A percentile compares a stretch with the other conserved stretches of the same genome.
phyloP scores from a whole-genome alignment of 306 rosid species.

The Ziziphus jujuba region DNA sequence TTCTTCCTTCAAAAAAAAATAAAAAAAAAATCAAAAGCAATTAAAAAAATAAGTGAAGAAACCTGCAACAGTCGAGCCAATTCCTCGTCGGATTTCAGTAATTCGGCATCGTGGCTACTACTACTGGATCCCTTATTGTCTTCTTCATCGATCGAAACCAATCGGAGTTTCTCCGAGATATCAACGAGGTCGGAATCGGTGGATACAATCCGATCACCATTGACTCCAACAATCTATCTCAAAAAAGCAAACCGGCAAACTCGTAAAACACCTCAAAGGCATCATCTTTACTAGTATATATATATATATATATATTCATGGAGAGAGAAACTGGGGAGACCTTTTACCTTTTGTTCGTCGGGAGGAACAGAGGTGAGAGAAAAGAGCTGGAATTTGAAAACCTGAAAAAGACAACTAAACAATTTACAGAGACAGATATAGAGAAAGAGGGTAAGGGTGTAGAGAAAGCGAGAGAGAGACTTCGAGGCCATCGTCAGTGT shows the following conservation, averaged over 20 bases:
- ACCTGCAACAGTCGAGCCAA: conserved; percentile 73
- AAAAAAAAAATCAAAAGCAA: background rate
- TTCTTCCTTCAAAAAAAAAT: background rate
- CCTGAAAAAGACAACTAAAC: conserved; percentile 33
- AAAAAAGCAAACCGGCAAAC: background rate
- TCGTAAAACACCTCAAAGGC: background rate
- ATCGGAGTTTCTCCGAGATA: conserved; percentile 56
- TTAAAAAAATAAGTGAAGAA: conserved; percentile 1
- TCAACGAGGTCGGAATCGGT: conserved; percentile 60
- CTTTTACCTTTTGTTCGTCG: conserved; percentile 73
- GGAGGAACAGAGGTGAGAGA: conserved; percentile 75
- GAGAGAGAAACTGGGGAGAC: conserved; percentile 10
- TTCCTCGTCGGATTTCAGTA: conserved; percentile 61
- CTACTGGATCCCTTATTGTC: conserved; percentile 12
- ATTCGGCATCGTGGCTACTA: conserved; percentile 19
- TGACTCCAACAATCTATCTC: conserved; percentile 53
- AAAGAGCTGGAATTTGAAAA: conserved; percentile 68
- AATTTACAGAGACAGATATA: background rate
- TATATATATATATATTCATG: no score
- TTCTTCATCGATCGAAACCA: conserved; percentile 38
- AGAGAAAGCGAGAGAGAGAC: conserved; percentile 28
- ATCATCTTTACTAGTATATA: background rate
- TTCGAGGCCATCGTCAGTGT: conserved; percentile 75
- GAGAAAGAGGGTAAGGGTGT: no score
- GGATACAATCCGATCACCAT: conserved; percentile 37